phyloP scores from a whole-genome alignment of 441 rosid genomes.

The Mallotus japonicus region DNA sequence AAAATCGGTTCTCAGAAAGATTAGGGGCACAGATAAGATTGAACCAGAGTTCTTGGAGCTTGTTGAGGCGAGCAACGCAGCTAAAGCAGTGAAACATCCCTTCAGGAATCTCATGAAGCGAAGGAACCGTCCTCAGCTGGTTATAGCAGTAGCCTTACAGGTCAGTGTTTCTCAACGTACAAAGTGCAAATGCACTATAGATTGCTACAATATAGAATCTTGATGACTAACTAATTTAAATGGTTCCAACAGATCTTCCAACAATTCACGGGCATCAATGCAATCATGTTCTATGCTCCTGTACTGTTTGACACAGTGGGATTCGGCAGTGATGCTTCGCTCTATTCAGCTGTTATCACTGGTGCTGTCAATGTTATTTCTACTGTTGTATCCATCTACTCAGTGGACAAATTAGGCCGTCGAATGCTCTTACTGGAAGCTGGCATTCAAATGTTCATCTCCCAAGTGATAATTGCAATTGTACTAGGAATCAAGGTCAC shows the following conservation, averaged over 20 bases:
- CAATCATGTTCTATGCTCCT: constrained; percentile 95
- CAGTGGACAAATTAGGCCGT: constrained; percentile 84
- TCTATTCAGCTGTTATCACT: constrained; percentile 82
- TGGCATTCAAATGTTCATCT: constrained; percentile 80
- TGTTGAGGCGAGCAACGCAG: constrained; percentile 81
- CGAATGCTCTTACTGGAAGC: constrained; percentile 71
- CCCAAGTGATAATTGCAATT: constrained; percentile 67
- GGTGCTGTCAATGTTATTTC: constrained; percentile 89
- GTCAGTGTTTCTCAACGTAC: constrained; percentile 30
- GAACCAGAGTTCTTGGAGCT: constrained; percentile 84
- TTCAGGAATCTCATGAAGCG: constrained; percentile 71
- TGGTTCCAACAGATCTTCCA: constrained; percentile 64
- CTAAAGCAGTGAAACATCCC: constrained; percentile 83
- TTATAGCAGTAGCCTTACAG: constrained; percentile 86
- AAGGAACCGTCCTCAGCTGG: constrained; percentile 74
- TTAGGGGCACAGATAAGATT: constrained; percentile 73
- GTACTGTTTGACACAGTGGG: constrained; percentile 79
- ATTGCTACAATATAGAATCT: not conserved
- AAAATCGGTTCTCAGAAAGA: constrained; percentile 66
- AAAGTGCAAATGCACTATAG: too few relatives aligned
- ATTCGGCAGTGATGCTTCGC: constrained; percentile 66
- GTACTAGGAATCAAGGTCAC: constrained; percentile 68
- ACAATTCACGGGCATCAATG: constrained; percentile 91
- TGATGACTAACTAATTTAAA: not conserved
- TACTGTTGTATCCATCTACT: constrained; percentile 74